A percentile compares a stretch with the other conserved stretches of the same genome.
phyloP scores from a whole-genome alignment of 805 yeast species.

The Metahyphopichia silvanorum region DNA sequence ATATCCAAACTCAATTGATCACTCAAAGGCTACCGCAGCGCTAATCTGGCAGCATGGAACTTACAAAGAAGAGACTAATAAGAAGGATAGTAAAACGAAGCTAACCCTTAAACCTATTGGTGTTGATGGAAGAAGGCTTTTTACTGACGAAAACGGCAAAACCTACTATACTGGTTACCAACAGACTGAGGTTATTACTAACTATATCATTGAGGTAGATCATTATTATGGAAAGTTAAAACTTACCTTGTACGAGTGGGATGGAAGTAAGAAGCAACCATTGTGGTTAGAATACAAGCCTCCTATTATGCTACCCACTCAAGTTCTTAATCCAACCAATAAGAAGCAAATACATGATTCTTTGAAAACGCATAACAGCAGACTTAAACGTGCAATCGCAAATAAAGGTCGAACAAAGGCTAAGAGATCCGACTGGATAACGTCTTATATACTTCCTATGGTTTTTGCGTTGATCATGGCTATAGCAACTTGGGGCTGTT shows the following conservation, averaged over 20 bases:
- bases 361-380: conserved; percentile 2
- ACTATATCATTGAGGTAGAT: conserved; percentile 14
- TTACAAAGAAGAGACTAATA: conserved; percentile 4
- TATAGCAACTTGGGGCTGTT: neutral
- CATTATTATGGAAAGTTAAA: conserved; percentile 10
- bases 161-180: conserved; percentile 13
- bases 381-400: conserved; percentile 9
- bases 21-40: conserved; percentile 14
- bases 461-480: neutral
- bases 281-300: conserved; percentile 16
- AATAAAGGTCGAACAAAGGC: conserved; percentile 6
- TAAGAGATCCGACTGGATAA: neutral
- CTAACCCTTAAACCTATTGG: conserved; percentile 10
- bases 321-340: conserved; percentile 14
- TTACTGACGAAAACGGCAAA: conserved; percentile 14
- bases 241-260: conserved; percentile 12
- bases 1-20: conserved; percentile 11
- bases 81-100: conserved; percentile 5
- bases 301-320: conserved; percentile 16
- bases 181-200: conserved; percentile 10
- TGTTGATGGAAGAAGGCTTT: conserved; percentile 17
- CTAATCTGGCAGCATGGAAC: conserved; percentile 21
- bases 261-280: conserved; percentile 16
- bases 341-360: conserved; percentile 2
- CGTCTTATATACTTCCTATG: neutral